These are phyloP conservation scores for Golubevia sp. DNA, from an alignment of 1,284 basidiomycete species.

Conservation along the genomic window DNA sequence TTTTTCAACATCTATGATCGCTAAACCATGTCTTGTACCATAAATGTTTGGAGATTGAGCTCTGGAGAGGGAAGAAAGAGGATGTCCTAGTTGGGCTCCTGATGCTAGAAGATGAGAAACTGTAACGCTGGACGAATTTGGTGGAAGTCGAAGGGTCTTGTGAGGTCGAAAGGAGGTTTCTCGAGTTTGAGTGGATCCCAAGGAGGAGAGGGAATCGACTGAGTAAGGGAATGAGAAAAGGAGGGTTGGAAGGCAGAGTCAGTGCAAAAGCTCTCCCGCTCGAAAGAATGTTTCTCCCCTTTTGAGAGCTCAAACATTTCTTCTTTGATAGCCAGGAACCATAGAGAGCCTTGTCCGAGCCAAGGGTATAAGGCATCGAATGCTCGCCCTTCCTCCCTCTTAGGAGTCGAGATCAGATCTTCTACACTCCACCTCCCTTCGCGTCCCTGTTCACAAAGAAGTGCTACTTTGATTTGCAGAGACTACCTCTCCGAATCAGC, in stretches of 20 bases:
- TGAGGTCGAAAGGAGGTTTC: constrained; percentile 76
- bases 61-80: constrained; percentile 78
- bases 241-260: neutral
- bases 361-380: too few relatives aligned
- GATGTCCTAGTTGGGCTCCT: constrained; percentile 92
- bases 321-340: too few relatives aligned
- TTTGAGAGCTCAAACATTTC: too few relatives aligned
- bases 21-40: constrained; percentile 84
- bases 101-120: constrained; percentile 88
- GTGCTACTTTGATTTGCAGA: too few relatives aligned
- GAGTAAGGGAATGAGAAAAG: constrained; percentile 2
- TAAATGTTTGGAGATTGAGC: constrained; percentile 93
- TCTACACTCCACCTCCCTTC: too few relatives aligned
- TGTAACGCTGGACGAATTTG: constrained; percentile 71
- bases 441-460: too few relatives aligned
- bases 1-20: constrained; percentile 92
- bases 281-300: too few relatives aligned
- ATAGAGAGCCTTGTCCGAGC: too few relatives aligned
- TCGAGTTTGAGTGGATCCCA: constrained; percentile 78
- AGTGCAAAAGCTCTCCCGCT: too few relatives aligned
- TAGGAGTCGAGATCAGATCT: too few relatives aligned
- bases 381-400: too few relatives aligned
- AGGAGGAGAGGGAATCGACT: constrained; percentile 73
- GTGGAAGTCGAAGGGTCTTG: constrained; percentile 73
- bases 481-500: too few relatives aligned